Evolutionary conservation across 208 protist species (phyloP).

Genomic region (Kentomonas sorsogonicus): DNA sequence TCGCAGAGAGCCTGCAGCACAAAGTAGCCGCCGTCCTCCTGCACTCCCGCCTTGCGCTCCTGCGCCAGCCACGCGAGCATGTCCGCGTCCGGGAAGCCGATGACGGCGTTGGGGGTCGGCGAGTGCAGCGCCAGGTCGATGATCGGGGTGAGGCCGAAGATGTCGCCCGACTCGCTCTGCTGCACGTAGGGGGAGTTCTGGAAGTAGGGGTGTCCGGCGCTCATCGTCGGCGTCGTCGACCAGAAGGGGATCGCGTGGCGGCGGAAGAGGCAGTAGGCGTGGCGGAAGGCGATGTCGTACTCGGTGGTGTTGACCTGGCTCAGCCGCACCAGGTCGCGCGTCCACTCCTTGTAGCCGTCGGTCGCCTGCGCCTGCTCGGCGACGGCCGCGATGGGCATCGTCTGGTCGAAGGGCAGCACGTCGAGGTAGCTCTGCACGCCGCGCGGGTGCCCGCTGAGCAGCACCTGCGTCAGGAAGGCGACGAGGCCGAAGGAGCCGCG

Average conservation of each 20-base stretch:
- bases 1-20: conserved; percentile 86
- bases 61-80: conserved; percentile 83
- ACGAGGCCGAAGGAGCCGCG: conserved; percentile 73
- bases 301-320: conserved; percentile 48
- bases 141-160: conserved; percentile 84
- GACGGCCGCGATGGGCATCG: conserved; percentile 62
- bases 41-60: conserved; percentile 51
- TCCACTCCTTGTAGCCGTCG: conserved; percentile 55
- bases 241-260: conserved; percentile 84
- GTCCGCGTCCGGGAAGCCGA: conserved; percentile 78
- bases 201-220: conserved; percentile 77
- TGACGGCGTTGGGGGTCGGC: conserved; percentile 68
- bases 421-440: conserved; percentile 79
- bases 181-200: conserved; percentile 46
- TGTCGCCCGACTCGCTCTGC: conserved; percentile 31
- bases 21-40: conserved; percentile 66
- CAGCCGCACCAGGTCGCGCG: conserved; percentile 37
- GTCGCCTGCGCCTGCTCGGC: conserved; percentile 65
- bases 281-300: conserved; percentile 67
- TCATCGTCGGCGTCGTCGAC: conserved; percentile 37
- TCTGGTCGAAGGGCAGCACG: conserved; percentile 72
- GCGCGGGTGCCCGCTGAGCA: conserved; percentile 61
- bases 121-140: conserved; percentile 82
- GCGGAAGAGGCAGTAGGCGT: conserved; percentile 83
- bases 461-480: conserved; percentile 53